These are phyloP conservation scores for Hypomontagnella monticulosa DNA, from an alignment of 495 filamentous ascomycete species.

Conservation along the genomic window DNA sequence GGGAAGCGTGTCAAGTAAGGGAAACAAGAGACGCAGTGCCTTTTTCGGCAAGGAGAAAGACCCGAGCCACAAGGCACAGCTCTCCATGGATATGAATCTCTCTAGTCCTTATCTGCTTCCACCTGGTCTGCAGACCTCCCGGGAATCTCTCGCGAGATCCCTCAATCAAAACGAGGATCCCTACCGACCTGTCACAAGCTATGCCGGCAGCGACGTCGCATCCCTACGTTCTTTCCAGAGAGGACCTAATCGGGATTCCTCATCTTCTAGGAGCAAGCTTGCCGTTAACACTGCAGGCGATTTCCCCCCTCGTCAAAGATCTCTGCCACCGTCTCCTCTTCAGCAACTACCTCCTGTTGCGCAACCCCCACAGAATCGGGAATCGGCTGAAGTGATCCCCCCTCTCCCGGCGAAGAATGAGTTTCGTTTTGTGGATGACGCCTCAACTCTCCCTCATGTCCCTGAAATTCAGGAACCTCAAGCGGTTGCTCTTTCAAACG, in stretches of 20 bases:
- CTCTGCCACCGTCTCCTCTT: conserved; percentile 40
- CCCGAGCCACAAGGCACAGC: conserved; percentile 64
- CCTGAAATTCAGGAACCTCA: conserved; percentile 51
- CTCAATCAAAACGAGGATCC: conserved; percentile 79
- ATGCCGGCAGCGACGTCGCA: conserved; percentile 64
- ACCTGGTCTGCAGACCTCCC: conserved; percentile 77
- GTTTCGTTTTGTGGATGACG: conserved; percentile 44
- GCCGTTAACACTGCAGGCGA: conserved; percentile 6
- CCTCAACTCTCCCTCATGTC: conserved; percentile 46
- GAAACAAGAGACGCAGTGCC: conserved; percentile 54
- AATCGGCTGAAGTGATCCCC: conserved; percentile 14
- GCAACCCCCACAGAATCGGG: conserved; percentile 22
- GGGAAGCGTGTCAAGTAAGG: conserved; percentile 47
- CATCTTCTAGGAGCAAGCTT: conserved; percentile 39
- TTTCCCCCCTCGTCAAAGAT: conserved; percentile 18
- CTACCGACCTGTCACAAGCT: conserved; percentile 76
- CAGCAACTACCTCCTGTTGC: conserved; percentile 42
- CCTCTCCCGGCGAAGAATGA: conserved; percentile 38
- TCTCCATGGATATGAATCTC: conserved; percentile 86
- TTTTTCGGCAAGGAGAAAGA: conserved; percentile 63
- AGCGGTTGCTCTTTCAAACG: conserved; percentile 42
- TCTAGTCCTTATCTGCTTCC: conserved; percentile 91
- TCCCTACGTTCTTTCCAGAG: conserved; percentile 67
- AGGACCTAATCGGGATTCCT: conserved; percentile 64
- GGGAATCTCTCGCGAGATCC: conserved; percentile 82